These are phyloP conservation scores for Fusarium metavorans DNA, from an alignment of 2,329 filamentous ascomycete species.

Conservation along the genomic window DNA sequence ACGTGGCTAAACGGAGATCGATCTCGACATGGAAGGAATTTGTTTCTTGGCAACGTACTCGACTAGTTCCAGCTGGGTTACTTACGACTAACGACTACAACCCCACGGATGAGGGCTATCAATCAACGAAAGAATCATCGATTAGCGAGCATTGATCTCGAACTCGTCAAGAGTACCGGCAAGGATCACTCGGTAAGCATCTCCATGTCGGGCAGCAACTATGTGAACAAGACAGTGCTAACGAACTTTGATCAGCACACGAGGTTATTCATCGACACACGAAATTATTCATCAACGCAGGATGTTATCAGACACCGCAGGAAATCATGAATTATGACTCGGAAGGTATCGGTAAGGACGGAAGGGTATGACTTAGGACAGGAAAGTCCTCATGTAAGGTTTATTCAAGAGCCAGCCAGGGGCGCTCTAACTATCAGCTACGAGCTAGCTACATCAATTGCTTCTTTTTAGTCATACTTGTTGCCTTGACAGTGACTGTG, in stretches of 20 bases:
- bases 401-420: neutral
- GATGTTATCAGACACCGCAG: neutral
- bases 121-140: neutral
- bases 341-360: neutral
- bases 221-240: neutral
- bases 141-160: neutral
- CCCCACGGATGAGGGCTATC: neutral
- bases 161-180: neutral
- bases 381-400: neutral
- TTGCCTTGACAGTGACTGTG: neutral
- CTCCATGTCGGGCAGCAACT: neutral
- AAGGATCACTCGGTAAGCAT: neutral
- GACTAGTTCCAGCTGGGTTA: neutral
- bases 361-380: neutral
- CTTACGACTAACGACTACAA: neutral
- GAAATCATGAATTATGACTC: neutral
- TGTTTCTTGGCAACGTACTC: neutral
- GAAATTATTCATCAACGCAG: neutral
- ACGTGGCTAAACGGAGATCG: neutral
- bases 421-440: neutral
- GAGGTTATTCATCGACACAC: neutral
- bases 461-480: neutral
- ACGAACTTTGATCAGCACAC: neutral
- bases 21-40: neutral
- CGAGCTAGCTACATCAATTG: neutral